These are phyloP conservation scores for Aplosporella prunicola DNA, from an alignment of 2,329 filamentous ascomycete genomes.

Conservation along the genomic window DNA sequence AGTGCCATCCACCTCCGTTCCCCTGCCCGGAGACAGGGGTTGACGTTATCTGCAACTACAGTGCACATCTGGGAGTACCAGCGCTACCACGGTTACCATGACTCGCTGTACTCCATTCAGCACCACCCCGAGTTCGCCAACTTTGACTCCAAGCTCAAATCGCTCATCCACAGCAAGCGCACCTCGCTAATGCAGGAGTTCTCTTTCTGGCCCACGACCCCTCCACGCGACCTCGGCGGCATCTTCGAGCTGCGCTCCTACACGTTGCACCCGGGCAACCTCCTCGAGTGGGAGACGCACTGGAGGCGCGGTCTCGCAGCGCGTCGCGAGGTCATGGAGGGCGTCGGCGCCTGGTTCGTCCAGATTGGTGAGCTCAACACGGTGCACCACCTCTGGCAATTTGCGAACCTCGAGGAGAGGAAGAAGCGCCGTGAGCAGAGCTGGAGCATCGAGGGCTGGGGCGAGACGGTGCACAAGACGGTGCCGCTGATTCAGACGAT, in stretches of 20 bases:
- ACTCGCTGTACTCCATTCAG: conserved; percentile 77
- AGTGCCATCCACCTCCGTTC: too few relatives aligned
- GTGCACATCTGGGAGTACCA: conserved; percentile 99
- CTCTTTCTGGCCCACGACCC: conserved; percentile 96
- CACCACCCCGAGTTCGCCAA: conserved; percentile 71
- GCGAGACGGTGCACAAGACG: conserved; percentile 95
- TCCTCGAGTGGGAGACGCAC: conserved; percentile 97
- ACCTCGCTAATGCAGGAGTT: conserved; percentile 98
- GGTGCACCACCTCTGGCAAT: conserved; percentile 97
- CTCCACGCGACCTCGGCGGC: conserved; percentile 80
- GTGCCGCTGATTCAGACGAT: conserved; percentile 94
- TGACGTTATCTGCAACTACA: too few relatives aligned
- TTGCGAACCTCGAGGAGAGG: conserved; percentile 90
- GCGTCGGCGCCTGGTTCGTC: conserved; percentile 96
- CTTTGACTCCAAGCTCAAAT: conserved; percentile 77
- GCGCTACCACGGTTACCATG: conserved; percentile 90
- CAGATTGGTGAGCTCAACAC: conserved; percentile 97
- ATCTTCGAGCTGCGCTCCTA: conserved; percentile 95
- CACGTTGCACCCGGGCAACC: conserved; percentile 87
- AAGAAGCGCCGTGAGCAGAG: conserved; percentile 86
- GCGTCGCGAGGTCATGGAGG: conserved; percentile 94
- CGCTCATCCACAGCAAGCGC: conserved; percentile 73
- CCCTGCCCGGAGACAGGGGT: too few relatives aligned
- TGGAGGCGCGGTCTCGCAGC: conserved; percentile 90
- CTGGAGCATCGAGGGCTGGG: conserved; percentile 93